A percentile compares a stretch with the other conserved stretches of the same genome.
Evolutionary conservation across 306 rosid species (phyloP).

Genomic region (Quercus bicolor): DNA sequence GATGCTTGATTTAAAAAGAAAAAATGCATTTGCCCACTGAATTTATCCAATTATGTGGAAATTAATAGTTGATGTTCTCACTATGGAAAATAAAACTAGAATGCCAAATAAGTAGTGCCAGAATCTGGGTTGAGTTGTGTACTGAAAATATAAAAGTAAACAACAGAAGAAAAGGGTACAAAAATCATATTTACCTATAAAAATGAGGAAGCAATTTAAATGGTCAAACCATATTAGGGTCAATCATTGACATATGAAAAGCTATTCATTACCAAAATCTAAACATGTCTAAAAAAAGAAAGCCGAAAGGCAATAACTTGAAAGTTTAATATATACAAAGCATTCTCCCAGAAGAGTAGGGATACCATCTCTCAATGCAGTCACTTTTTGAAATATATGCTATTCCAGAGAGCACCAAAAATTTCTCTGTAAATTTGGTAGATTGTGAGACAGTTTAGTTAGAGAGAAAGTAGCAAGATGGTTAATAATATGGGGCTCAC

Average conservation of each 20-base stretch:
- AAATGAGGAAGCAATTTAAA: not conserved
- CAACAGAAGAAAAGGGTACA: not conserved
- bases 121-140: not conserved
- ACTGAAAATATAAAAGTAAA: not conserved
- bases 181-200: not conserved
- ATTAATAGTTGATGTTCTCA: not conserved
- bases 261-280: not conserved
- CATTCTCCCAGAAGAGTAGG: not conserved
- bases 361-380: not conserved
- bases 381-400: not conserved
- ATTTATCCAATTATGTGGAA: not conserved
- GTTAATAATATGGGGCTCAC: not conserved
- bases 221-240: not conserved
- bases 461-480: not conserved
- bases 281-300: not conserved
- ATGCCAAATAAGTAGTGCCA: not conserved
- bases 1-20: not conserved
- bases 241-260: not conserved
- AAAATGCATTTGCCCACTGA: not conserved
- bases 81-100: not conserved
- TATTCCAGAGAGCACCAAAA: not conserved
- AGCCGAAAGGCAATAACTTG: not conserved
- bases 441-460: not conserved
- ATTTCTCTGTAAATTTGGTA: not conserved
- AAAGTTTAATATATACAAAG: not conserved